phyloP scores from a whole-genome alignment of 1,139 yeast species.

The Yamadazyma diospyri region DNA sequence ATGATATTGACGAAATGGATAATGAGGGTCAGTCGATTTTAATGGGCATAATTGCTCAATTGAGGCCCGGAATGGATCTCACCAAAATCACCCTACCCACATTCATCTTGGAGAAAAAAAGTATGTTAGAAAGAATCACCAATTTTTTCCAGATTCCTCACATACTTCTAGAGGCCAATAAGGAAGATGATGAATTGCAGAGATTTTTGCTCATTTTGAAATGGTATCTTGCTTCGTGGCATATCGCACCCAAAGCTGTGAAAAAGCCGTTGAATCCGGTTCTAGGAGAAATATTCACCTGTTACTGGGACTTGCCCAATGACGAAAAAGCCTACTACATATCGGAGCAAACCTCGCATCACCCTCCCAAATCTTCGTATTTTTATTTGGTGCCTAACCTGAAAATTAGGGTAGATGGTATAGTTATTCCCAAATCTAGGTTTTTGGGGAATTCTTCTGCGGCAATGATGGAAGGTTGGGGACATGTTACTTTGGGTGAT shows the following conservation, averaged over 20 bases:
- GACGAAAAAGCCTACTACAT: slow-evolving; percentile 71
- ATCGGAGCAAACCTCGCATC: slow-evolving; percentile 94
- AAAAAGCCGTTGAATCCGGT: slow-evolving; percentile 96
- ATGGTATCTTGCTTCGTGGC: slow-evolving; percentile 97
- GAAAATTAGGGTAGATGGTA: slow-evolving; percentile 84
- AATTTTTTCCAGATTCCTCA: slow-evolving; percentile 85
- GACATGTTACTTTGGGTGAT: slow-evolving; percentile 67
- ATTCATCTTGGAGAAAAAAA: slow-evolving; percentile 87
- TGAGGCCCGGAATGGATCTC: slow-evolving; percentile 89
- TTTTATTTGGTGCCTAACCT: slow-evolving; percentile 82
- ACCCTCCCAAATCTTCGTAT: slow-evolving; percentile 96
- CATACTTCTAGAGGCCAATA: slow-evolving; percentile 66
- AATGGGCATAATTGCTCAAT: slow-evolving; percentile 81
- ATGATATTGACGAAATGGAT: slow-evolving; percentile 85
- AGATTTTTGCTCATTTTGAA: slow-evolving; percentile 72
- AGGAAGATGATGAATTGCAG: slow-evolving; percentile 51
- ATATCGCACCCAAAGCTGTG: slow-evolving; percentile 96
- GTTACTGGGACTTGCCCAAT: slow-evolving; percentile 86
- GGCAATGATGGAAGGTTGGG: slow-evolving; percentile 92
- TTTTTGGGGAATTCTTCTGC: slow-evolving; percentile 96
- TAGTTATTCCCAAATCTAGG: slow-evolving; percentile 78
- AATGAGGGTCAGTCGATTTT: slow-evolving; percentile 84
- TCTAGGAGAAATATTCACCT: slow-evolving; percentile 81
- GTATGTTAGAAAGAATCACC: slow-evolving; percentile 93
- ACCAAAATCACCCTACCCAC: slow-evolving; percentile 92